Percentiles rank a stretch among this genome's conserved stretches.
Conservation (phyloP, 495 filamentous ascomycete genomes). For the Sphaerosporella brunnea region DNA sequence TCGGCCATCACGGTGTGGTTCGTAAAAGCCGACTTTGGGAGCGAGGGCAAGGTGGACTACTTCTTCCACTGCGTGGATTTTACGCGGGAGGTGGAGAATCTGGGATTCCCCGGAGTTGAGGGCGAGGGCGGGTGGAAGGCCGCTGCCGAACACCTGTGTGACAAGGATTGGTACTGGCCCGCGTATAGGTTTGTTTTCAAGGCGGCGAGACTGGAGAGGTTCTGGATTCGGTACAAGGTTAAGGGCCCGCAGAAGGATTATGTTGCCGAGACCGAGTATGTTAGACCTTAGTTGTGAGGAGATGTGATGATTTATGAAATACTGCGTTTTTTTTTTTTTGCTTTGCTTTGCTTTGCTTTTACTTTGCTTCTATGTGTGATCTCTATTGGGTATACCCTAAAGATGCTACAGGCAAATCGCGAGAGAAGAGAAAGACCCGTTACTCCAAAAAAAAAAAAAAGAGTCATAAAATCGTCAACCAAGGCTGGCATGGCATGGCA, state of each 20-base stretch:
- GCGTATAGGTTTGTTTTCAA: constrained; percentile 42
- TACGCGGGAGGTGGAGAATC: constrained; percentile 9
- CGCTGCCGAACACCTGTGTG: constrained; percentile 42
- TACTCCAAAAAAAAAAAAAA: too few relatives aligned
- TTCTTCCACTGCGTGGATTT: constrained; percentile 43
- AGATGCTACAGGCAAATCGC: too few relatives aligned
- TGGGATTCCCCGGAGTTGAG: constrained; percentile 28
- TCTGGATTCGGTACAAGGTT: constrained; percentile 42
- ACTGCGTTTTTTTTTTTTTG: too few relatives aligned
- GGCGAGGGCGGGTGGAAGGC: constrained; percentile 35
- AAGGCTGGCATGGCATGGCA: too few relatives aligned
- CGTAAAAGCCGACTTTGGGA: constrained; percentile 36
- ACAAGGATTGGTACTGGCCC: constrained; percentile 46
- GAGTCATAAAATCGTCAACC: too few relatives aligned
- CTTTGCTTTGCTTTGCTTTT: too few relatives aligned
- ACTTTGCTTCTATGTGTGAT: too few relatives aligned
- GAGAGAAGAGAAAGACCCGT: too few relatives aligned
- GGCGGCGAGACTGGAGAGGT: constrained; percentile 33
- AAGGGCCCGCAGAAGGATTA: constrained; percentile 55
- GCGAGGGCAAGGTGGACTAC: constrained; percentile 48
- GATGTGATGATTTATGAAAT: too few relatives aligned
- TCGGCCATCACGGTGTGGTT: constrained; percentile 52
- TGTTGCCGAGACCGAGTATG: constrained; percentile 36
- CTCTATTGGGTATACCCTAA: too few relatives aligned
- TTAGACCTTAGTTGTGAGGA: too few relatives aligned